phyloP scores from a whole-genome alignment of 2,329 filamentous ascomycete genomes.

The Huntiella omanensis region DNA sequence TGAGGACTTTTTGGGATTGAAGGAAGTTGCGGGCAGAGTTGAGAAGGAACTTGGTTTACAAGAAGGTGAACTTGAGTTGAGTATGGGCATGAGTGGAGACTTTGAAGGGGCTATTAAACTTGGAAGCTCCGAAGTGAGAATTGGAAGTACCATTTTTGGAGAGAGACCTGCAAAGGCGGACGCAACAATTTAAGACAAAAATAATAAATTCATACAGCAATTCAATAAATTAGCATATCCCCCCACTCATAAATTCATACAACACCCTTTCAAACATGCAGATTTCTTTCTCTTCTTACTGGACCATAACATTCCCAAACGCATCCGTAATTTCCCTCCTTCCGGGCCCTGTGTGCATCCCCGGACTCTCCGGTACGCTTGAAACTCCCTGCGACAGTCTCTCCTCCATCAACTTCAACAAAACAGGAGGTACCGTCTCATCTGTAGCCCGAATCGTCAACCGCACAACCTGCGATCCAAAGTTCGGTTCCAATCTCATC shows the following conservation, averaged over 20 bases:
- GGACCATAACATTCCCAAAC: conserved; percentile 38
- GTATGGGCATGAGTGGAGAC: conserved; percentile 98
- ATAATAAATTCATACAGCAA: not conserved
- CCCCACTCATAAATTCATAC: not conserved
- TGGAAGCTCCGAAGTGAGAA: conserved; percentile 76
- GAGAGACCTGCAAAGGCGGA: conserved; percentile 60
- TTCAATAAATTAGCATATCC: not conserved
- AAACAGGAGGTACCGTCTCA: conserved; percentile 60
- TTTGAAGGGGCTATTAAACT: conserved; percentile 72
- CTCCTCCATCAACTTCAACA: conserved; percentile 78
- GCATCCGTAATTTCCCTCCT: conserved; percentile 33
- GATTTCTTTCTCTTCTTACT: conserved; percentile 12
- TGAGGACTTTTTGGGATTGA: conserved; percentile 63
- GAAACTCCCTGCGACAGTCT: conserved; percentile 41
- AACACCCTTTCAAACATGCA: not conserved
- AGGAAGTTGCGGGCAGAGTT: conserved; percentile 52
- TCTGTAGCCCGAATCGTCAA: conserved; percentile 88
- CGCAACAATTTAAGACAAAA: conserved; percentile 23
- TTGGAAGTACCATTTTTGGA: conserved; percentile 91
- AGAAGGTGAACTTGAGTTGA: conserved; percentile 48
- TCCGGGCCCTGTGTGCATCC: conserved; percentile 21
- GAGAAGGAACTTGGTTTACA: conserved; percentile 28
- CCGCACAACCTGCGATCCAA: conserved; percentile 81
- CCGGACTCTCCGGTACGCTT: conserved; percentile 19
- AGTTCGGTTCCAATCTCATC: conserved; percentile 86